Percentiles rank a stretch among this genome's conserved stretches.
phyloP scores from a whole-genome alignment of 2,329 filamentous ascomycete genomes.

The Arthroderma sp. region DNA sequence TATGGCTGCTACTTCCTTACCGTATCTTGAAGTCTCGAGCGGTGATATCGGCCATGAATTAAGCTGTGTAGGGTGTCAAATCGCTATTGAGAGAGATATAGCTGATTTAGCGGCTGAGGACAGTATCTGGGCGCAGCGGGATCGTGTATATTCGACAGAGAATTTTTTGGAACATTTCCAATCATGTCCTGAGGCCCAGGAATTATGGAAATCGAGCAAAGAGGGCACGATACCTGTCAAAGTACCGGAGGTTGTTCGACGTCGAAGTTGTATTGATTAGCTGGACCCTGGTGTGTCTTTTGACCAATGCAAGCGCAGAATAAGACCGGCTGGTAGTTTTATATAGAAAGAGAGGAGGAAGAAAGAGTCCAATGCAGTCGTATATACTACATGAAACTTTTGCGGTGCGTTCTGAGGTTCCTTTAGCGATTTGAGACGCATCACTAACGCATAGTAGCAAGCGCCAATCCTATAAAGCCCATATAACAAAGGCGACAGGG shows the following conservation, averaged over 20 bases:
- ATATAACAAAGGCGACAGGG: too few species aligned
- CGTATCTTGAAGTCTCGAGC: constrained; percentile 2
- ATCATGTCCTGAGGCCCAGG: constrained; percentile 4
- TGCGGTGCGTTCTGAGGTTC: too few species aligned
- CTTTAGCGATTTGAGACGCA: too few species aligned
- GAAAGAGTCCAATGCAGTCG: too few species aligned
- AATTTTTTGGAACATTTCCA: constrained; percentile 4
- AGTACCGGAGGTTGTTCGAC: neutral
- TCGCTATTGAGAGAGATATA: constrained; percentile 1
- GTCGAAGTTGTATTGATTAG: neutral
- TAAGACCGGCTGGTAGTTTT: too few species aligned
- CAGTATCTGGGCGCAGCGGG: neutral
- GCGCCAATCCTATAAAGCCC: too few species aligned
- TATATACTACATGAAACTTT: too few species aligned
- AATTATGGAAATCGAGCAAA: constrained; percentile 3
- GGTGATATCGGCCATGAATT: constrained; percentile 1
- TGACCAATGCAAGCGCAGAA: neutral
- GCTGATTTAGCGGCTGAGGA: neutral
- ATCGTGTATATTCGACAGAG: constrained; percentile 1
- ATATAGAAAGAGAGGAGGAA: too few species aligned
- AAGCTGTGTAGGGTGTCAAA: constrained; percentile 4
- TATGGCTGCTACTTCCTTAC: constrained; percentile 4
- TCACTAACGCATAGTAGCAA: too few species aligned
- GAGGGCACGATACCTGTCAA: constrained; percentile 2
- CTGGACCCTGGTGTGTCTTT: neutral